phyloP scores from a whole-genome alignment of 441 rosid species.

The Capsella rubella region DNA sequence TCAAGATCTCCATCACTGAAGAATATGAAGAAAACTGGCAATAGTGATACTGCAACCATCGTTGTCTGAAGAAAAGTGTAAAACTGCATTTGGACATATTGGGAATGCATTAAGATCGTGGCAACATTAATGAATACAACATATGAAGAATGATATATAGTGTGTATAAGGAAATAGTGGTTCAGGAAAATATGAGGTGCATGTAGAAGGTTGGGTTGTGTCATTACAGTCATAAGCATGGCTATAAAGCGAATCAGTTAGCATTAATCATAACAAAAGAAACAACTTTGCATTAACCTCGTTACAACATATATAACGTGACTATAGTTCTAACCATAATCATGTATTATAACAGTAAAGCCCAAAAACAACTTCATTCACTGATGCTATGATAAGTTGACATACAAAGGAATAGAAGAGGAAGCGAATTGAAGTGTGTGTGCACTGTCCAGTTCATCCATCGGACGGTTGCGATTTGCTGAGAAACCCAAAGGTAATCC shows the following conservation, averaged over 20 bases:
- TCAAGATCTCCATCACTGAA: constrained; percentile 64
- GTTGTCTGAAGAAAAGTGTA: constrained; percentile 90
- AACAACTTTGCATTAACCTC: neutral
- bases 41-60: constrained; percentile 66
- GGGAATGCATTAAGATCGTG: constrained; percentile 11
- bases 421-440: no score
- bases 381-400: constrained; percentile 18
- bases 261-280: neutral
- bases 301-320: neutral
- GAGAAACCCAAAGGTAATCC: no score
- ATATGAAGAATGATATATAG: neutral
- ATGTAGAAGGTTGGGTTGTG: neutral
- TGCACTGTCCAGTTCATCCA: no score
- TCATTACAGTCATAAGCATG: constrained; percentile 10
- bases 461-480: neutral
- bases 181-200: neutral
- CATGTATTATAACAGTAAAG: neutral
- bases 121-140: neutral
- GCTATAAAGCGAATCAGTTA: neutral
- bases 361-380: constrained; percentile 12
- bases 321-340: constrained; percentile 9
- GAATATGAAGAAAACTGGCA: constrained; percentile 76
- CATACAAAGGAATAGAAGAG: constrained; percentile 72
- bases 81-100: constrained; percentile 61
- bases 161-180: neutral